phyloP scores from a whole-genome alignment of 1,139 yeast genomes.

The Meyerozyma sp. region DNA sequence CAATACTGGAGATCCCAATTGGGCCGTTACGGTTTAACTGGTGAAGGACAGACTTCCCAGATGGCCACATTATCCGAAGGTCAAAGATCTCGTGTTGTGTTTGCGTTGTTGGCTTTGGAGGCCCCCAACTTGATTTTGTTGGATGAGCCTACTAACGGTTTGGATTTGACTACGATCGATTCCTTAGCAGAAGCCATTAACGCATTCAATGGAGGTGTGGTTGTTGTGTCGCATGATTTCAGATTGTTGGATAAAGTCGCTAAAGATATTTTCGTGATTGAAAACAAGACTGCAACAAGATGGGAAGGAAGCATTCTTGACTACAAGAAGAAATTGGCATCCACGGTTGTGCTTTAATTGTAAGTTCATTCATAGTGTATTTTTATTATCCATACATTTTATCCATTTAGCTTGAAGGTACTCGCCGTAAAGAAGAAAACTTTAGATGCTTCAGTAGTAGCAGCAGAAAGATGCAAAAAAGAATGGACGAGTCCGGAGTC shows the following conservation, averaged over 20 bases:
- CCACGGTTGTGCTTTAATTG: conserved; percentile 65
- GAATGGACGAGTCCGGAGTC: conserved; percentile 83
- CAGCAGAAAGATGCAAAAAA: conserved; percentile 11
- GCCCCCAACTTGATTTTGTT: conserved; percentile 88
- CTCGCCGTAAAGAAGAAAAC: neutral
- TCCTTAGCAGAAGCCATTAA: conserved; percentile 95
- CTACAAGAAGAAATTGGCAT: conserved; percentile 91
- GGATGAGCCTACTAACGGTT: conserved; percentile 99
- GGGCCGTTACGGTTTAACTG: conserved; percentile 97
- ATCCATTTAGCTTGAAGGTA: neutral
- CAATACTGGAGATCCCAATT: conserved; percentile 99
- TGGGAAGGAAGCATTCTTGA: conserved; percentile 92
- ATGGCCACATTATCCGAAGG: conserved; percentile 99
- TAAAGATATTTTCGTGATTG: conserved; percentile 93
- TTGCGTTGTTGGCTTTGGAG: conserved; percentile 92
- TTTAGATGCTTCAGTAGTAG: neutral
- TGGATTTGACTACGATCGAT: conserved; percentile 96
- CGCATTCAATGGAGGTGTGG: conserved; percentile 95
- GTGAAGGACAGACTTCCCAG: conserved; percentile 97
- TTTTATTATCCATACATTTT: neutral
- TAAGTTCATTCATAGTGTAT: conserved; percentile 1
- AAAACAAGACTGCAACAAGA: conserved; percentile 88
- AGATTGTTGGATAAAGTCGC: conserved; percentile 96
- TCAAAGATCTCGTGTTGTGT: conserved; percentile 97
- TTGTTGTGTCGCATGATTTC: conserved; percentile 98